Evolutionary conservation across 106 monocot genomes (phyloP), one percentile per base, ranked within the genome.

Genomic region (Phalaenopsis equestris): DNA sequence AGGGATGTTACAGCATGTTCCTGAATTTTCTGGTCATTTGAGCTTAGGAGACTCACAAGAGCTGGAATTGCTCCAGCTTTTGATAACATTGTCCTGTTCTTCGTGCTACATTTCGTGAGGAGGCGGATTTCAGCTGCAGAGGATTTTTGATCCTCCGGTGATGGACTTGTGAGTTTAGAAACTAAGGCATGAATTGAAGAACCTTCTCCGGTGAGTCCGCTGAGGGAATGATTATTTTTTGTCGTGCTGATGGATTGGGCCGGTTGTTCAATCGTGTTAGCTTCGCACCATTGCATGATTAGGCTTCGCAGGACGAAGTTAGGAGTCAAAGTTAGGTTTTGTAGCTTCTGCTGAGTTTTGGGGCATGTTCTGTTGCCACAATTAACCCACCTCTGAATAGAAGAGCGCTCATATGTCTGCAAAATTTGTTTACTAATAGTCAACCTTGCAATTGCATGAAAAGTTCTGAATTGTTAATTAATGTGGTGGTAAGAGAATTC

Each of bases 271-370:
- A 90, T 84, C 65, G 24, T 72, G 39, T 92, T 75, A 10, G 56
- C 56, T 56, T 87, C 92, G 80, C 92, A 92, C 89, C 89, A 92
- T 75, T 92, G 89, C 82, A 82, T 86, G 19, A 92, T 92, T 43
- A 92, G 82, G 46, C 92, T 92, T 73, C 84, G 81, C 24, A 92
- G 77, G 0, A 87, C 87, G 79, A 86, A 92, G 80, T 89, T 92
- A 55, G 92, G 91, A 15, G 92, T 92, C 56, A 92, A 78, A 9
- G 84, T 89, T 36, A 89, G 78, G 75, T 92, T 86, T 78, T 90
- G 89, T 57, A 92, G 92, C 82, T 83, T 89, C 80, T 87, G 92
- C 73, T 87, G 89, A 81, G 92, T 92, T 57, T 89, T 92, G 80
- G 92, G 92, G 19, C 92, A 90, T 77, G 92, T 92, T 61, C 65